Percentiles rank a stretch among this genome's conserved stretches.
Conservation (phyloP, 2,329 filamentous ascomycete species). For the Exophiala sideris region DNA sequence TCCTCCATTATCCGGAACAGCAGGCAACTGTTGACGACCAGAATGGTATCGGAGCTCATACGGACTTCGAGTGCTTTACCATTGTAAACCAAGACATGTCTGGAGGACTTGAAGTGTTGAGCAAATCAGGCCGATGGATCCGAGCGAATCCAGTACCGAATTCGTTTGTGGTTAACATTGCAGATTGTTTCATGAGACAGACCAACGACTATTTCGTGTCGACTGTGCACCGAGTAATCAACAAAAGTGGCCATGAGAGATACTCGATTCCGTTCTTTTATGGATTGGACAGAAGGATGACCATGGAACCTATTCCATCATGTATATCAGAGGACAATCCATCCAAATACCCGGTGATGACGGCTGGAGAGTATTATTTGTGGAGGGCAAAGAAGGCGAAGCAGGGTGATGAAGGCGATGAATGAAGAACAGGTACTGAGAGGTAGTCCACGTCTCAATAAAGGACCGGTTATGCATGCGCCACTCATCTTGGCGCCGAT, state of each 20-base stretch:
- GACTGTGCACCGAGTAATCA: constrained; percentile 42
- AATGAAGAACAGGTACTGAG: no score
- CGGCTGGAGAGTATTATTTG: constrained; percentile 33
- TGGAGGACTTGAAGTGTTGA: constrained; percentile 47
- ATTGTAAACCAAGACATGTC: constrained; percentile 45
- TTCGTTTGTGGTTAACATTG: constrained; percentile 48
- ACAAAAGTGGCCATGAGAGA: constrained; percentile 36
- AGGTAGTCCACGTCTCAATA: no score
- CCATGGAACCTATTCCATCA: constrained; percentile 29
- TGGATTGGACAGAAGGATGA: constrained; percentile 19
- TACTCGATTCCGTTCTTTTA: constrained; percentile 43
- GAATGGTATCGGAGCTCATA: constrained; percentile 46
- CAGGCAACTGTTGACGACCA: constrained; percentile 31
- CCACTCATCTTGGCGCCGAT: no score
- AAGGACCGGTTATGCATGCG: no score
- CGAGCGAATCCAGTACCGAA: constrained; percentile 41
- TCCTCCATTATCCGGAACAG: constrained; percentile 45
- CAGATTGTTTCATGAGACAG: constrained; percentile 42
- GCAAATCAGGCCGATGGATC: constrained; percentile 44
- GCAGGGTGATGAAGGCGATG: not conserved
- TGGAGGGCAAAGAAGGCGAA: constrained; percentile 17
- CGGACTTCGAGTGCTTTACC: constrained; percentile 50
- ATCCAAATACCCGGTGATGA: constrained; percentile 34
- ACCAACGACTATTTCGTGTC: constrained; percentile 43
- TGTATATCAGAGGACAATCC: constrained; percentile 31